Base-by-base conservation (phyloP, 2,329 filamentous ascomycete species). In the Zelopaecilomyces penicillatus region DNA sequence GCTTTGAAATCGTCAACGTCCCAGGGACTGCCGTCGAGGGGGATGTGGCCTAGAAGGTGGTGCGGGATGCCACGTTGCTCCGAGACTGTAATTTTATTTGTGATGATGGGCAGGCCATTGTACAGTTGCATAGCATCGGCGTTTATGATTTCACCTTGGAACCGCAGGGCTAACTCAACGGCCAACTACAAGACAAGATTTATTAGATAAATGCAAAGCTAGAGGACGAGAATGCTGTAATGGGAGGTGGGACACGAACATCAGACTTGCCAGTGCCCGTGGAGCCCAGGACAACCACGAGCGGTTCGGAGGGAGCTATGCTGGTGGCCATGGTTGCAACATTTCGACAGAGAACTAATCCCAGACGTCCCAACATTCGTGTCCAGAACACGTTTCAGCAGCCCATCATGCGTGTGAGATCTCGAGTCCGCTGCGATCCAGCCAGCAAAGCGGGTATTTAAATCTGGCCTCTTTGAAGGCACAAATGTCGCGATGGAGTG, bases 111-210 rank as follows among this genome's bases (percentile, higher is more conserved):
- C 37, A 98, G 70, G 3, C 93, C 93, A 43, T 78, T 76, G 64
- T 98, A 98, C 67, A 98, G 82, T 63, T 98, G 93, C 89, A 98
- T 95, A 34, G 93, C 93, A 71, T 98, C 93, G 39, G 87, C 87
- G 61, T 98, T 98, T 67, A 98, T 89, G 42, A 98, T 78, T 65
- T 98, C 93, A 59, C 94, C 93, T 63, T 93, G 83, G 65, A 89
- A 90, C 26, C 76, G 79, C 36, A 74, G 74, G 1, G 94, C 93
- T 42, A 98, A 69, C 51, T 95, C 87, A 35, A 98, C 84, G 6
- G 93, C 93, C 53, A 96, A 77, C 89, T 95, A 50, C n/a, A 7
- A 9, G n/a, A 19, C 19, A 19, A 19, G 19, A 19, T 26, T 19
- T 9, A n/a, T 49, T 28, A 44, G 48, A 37, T 30, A 40, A 28